Evolutionary conservation across 2,329 filamentous ascomycete genomes (phyloP), one percentile per base, ranked within the genome.

Genomic region (Clarireedia homoeocarpa): DNA sequence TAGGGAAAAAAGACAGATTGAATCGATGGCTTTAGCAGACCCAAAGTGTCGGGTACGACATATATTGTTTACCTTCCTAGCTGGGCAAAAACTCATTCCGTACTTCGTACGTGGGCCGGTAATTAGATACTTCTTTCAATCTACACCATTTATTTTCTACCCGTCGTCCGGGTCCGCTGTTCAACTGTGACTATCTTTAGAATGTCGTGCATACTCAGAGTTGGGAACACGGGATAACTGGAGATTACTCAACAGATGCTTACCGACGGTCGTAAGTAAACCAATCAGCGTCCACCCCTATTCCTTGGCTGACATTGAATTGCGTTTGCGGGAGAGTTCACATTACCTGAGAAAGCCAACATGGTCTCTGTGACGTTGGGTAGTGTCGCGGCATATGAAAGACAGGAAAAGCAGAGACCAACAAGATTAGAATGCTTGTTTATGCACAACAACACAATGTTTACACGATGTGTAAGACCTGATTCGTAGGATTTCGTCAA

Each of bases 41-140:
- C 51, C 51, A 48, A 53, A 44, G 51, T 48, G 34, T 49, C 48
- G 51, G 51, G 51, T 54, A 54, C 46, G 40, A 53, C 51, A 15
- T 53, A 48, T 12, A 48, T 17, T 34, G 30, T 34, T 34, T 34
- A 48, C 51, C 42, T 53, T 40, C 51, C 42, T 39, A 7, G 47
- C n/a, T 27, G 24, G 51, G 27, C 20, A 14, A 34, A 24, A 26
- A 34, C n/a, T 36, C 27, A 9, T 34, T 20, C 17, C 26, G 30
- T 48, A 23, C 51, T 20, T 27, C 26, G 30, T 48, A 23, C 51
- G 38, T 47, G 27, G 42, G 27, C 51, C 51, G 51, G 51, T 53
- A 48, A 53, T 53, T 47, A 48, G 42, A 53, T 23, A 27, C 17
- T 42, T 10, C 20, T 42, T 53, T 34, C 20, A 15, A 45, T 46